Base-by-base conservation (phyloP, 2,329 filamentous ascomycete genomes). In the Penicillium sumatraense region DNA sequence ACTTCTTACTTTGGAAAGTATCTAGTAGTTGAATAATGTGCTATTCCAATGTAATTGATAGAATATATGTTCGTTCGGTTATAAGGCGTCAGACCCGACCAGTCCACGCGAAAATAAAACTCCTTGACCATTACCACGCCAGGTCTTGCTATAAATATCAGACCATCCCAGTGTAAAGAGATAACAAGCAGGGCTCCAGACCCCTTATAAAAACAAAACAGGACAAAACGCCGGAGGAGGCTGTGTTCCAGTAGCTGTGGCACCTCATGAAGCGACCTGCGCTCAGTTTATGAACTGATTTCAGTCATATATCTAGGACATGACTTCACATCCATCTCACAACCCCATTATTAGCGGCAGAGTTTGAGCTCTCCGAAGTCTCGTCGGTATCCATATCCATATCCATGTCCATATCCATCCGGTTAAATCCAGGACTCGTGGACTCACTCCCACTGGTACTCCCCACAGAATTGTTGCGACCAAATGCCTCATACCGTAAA, bases 311-410 rank as follows among this genome's bases (percentile, higher is more conserved):
- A n/a, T n/a, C 23, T 13, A 20, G n/a, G n/a, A n/a, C n/a, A n/a
- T n/a, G 26, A 18, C 38, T 58, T 61, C 47, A 72, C 61, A 70
- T 70, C 74, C 73, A 74, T 10, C 66, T 62, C 47, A 70, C 59
- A 4, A 63, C 61, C 4, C 66, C 69, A 47, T 63, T 60, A 48
- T 66, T 66, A 9, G 66, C 52, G 29, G 48, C 40, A 16, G 58
- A 41, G 21, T 51, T 46, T 14, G 66, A 59, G 40, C 62, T 48
- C 41, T 69, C 57, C 23, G 59, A 63, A 29, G 60, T 57, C 33
- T 58, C 40, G 40, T 67, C 64, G 29, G 64, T 64, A 33, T 74
- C 68, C 64, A 72, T 67, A 24, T 57, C 54, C 54, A 56, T 53
- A 45, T 72, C 65, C 59, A 69, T 64, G 31, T 74, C 68, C 31